Evolutionary conservation across 1,284 basidiomycete species (phyloP), one percentile per base, ranked within the genome.

Genomic region (Malassezia pachydermatis): DNA sequence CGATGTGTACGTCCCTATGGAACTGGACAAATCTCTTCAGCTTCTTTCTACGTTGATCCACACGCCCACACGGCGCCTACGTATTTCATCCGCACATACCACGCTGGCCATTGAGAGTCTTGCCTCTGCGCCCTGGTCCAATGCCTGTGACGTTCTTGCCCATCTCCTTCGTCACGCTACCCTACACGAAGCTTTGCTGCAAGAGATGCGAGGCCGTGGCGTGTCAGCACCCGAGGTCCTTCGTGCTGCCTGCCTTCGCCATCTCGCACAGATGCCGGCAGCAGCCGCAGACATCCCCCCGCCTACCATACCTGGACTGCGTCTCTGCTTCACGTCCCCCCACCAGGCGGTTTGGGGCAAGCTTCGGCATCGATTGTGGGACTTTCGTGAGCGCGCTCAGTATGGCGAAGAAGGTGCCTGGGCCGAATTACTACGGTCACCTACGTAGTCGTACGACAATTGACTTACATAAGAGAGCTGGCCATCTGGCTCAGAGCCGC

Each of bases 401-500:
- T 47, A 29, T 17, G 11, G 17, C 11, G 38, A 32, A 4, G 24
- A 16, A 8, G 50, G 50, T 4, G 50, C 50, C 11, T 52, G 50
- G 50, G 23, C 14, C 16, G 37, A 40, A 20, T 16, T 47, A n/a
- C 20, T 47, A 19, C 32, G 42, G n/a, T n/a, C n/a, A n/a, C n/a
- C n/a, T n/a, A n/a, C n/a, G n/a, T n/a, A n/a, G n/a, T n/a, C n/a
- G n/a, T n/a, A n/a, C 36, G 36, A 38, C 36, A 24, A 40, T 10
- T 13, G 6, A 22, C 11, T 30, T 45, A 51, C 38, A 56, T 45
- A 16, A 65, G 27, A 34, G 57, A 62, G 34, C 61, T 59, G 11
- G 66, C 66, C 56, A 68, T 63, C 54, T 62, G 61, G 13, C 59
- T 58, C 35, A 68, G 40, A 7, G 59, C 61, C 0, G 58, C 63